Percentiles rank a stretch among this genome's conserved stretches.
Conservation (phyloP, 78 protist genomes). For the Chrysochromulina parva region DNA sequence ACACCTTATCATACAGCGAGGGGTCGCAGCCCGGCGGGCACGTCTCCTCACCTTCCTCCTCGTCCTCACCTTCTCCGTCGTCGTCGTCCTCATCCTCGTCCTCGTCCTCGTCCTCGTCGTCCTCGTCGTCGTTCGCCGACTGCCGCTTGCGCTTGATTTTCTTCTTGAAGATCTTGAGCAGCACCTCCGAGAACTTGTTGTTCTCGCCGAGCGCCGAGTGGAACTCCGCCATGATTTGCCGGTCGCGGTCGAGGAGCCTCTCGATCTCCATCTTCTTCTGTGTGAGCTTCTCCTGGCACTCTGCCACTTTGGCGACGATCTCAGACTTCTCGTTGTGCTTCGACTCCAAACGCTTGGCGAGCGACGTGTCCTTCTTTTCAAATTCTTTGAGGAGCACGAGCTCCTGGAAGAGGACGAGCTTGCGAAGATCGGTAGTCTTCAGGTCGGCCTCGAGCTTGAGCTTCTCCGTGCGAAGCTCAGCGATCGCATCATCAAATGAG, state of each 20-base stretch:
- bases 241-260: constrained; percentile 2
- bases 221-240: constrained; percentile 15
- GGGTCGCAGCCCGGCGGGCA: constrained; percentile 56
- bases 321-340: constrained; percentile 46
- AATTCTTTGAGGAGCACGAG: constrained; percentile 66
- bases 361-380: constrained; percentile 52
- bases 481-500: constrained; percentile 49
- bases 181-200: constrained; percentile 26
- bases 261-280: constrained; percentile 1
- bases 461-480: constrained; percentile 45
- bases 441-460: constrained; percentile 66
- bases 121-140: constrained; percentile 14
- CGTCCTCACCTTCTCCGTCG: constrained; percentile 38
- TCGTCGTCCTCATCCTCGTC: constrained; percentile 45
- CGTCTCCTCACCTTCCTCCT: constrained; percentile 60
- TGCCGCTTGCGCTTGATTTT: constrained; percentile 46
- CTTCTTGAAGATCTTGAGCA: constrained; percentile 43
- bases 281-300: constrained; percentile 31
- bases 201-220: neutral
- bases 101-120: constrained; percentile 36
- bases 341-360: constrained; percentile 25
- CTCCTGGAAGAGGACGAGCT: constrained; percentile 65
- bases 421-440: constrained; percentile 55
- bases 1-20: constrained; percentile 22
- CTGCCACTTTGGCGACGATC: constrained; percentile 23